These are phyloP conservation scores for Piromyces finnis DNA, from an alignment of 192 early-diverging fungal genomes.

Conservation along the genomic window DNA sequence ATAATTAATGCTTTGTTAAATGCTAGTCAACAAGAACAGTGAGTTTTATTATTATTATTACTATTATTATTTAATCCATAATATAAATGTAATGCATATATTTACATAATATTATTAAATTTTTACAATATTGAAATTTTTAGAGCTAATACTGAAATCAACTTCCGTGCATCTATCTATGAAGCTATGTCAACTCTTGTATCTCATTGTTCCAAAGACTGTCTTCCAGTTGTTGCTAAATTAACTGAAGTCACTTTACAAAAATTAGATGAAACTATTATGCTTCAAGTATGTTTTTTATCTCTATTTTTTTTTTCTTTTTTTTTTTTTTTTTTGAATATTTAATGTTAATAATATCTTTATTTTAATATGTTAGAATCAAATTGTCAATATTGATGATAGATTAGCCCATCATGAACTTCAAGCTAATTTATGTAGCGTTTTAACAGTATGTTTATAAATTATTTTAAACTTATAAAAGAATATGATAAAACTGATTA, in stretches of 20 bases:
- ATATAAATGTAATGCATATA: too few relatives aligned
- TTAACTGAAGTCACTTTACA: conserved; percentile 59
- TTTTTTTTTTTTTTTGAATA: too few relatives aligned
- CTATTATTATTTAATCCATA: too few relatives aligned
- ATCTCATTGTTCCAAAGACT: conserved; percentile 47
- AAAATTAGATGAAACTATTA: conserved; percentile 58
- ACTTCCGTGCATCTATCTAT: conserved; percentile 79
- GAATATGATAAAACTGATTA: too few relatives aligned
- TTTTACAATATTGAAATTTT: background rate
- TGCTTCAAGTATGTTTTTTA: conserved; percentile 21
- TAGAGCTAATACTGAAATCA: conserved; percentile 54
- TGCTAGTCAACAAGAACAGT: conserved; percentile 37
- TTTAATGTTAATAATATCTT: background rate
- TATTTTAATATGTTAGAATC: conserved; percentile 15
- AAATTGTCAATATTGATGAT: conserved; percentile 73
- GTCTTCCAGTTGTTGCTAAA: conserved; percentile 50
- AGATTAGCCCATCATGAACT: conserved; percentile 60
- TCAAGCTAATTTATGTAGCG: conserved; percentile 82
- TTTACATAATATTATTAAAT: too few relatives aligned
- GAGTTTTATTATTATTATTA: conserved; percentile 1
- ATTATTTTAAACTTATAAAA: background rate
- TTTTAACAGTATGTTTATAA: conserved; percentile 31
- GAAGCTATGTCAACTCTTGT: conserved; percentile 80
- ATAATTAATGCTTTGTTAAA: conserved; percentile 57
- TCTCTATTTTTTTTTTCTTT: background rate